Base-by-base conservation (phyloP, 2,329 filamentous ascomycete species). In the Pseudogymnoascus verrucosus region DNA sequence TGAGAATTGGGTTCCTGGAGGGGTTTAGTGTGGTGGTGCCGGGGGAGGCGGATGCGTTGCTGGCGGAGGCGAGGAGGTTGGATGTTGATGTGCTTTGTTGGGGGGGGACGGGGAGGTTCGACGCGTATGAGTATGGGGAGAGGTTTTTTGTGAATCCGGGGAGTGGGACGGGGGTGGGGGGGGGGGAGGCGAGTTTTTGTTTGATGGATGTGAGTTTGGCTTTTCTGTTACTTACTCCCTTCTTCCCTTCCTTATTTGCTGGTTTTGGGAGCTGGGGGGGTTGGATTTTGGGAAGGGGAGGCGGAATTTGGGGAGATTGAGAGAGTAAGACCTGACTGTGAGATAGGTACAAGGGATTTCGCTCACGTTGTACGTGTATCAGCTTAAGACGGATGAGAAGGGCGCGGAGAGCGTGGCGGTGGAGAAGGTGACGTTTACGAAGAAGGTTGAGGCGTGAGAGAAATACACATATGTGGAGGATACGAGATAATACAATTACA, bases 281-380 rank as follows among this genome's bases (percentile, higher is more conserved):
- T 28, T 6, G 6, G 28, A 6, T n/a, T n/a, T n/a, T n/a, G 6
- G 28, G 28, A 2, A 8, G 28, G 7, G 28, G 28, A 14, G 12
- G 34, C 4, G 1, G 34, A n/a, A n/a, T n/a, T n/a, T n/a, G 11
- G 11, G 14, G 34, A 14, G 12, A n/a, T n/a, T n/a, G 34, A 39
- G 5, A n/a, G 4, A 39, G 5, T 31, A 16, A 16, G n/a, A 8
- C 37, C n/a, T 42, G 8, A 42, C 39, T 42, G 16, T 36, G n/a
- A 16, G 19, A 66, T 70, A 96, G 91, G 91, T 96, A 37, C 93
- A 98, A 84, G 93, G 93, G 34, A 96, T 97, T 74, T 96, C 96
- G 14, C 83, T 98, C 68, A 96, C 96, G 65, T 82, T 98, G 60
- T 98, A 98, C 75, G 93, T 98, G 62, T 98, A 98, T 74, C 89